Conservation (phyloP, 768 basidiomycete species). For the Lactarius sanguifluus region DNA sequence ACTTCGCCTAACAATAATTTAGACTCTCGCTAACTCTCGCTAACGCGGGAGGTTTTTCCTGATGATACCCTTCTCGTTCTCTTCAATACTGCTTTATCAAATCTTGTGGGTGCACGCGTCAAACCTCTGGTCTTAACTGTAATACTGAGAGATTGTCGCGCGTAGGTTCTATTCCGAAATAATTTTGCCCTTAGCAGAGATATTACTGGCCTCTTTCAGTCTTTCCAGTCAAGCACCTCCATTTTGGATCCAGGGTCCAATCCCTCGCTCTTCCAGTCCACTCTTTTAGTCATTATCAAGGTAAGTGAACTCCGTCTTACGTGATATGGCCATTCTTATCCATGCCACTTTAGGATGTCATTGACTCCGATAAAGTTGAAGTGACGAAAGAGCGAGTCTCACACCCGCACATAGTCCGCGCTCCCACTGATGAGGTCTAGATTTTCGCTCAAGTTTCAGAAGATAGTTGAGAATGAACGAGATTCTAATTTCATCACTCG, state of each 20-base stretch:
- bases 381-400: constrained; percentile 54
- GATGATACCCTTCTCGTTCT: not conserved
- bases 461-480: constrained; percentile 60
- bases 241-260: constrained; percentile 59
- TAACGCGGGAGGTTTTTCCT: too few relatives aligned
- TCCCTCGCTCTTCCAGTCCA: constrained; percentile 57
- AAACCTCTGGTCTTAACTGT: not conserved
- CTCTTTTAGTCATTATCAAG: constrained; percentile 63
- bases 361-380: constrained; percentile 57
- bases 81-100: constrained; percentile 34
- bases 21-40: too few relatives aligned
- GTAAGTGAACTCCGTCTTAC: constrained; percentile 31
- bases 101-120: constrained; percentile 41
- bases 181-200: constrained; percentile 62
- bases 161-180: constrained; percentile 59
- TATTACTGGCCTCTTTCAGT: constrained; percentile 58
- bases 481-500: constrained; percentile 47
- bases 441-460: constrained; percentile 55
- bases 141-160: not conserved
- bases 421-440: constrained; percentile 33
- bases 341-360: constrained; percentile 48
- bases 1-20: too few relatives aligned
- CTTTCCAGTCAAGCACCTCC: constrained; percentile 55
- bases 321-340: not conserved
- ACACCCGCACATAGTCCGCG: not conserved